Conservation (phyloP, 1,139 yeast genomes). For the Yamadazyma membranifaciens region DNA sequence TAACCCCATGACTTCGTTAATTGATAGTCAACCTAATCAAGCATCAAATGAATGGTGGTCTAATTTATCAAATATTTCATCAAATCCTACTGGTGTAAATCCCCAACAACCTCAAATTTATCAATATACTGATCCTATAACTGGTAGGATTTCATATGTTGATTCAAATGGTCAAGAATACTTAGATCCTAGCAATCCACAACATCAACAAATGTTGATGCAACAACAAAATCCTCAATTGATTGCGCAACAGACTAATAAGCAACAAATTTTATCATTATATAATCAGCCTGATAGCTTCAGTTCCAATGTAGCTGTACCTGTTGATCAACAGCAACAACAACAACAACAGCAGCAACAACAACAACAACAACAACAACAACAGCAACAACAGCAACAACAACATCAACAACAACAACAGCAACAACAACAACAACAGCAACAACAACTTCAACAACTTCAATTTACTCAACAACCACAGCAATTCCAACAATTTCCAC, state of each 20-base stretch:
- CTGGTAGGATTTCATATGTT: slow-evolving; percentile 59
- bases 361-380: slow-evolving; percentile 21
- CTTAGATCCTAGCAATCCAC: slow-evolving; percentile 53
- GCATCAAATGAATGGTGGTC: slow-evolving; percentile 29
- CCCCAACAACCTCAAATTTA: slow-evolving; percentile 41
- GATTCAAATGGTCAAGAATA: slow-evolving; percentile 62
- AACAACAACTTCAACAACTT: slow-evolving; percentile 15
- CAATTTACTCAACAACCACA: slow-evolving; percentile 8
- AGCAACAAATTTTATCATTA: slow-evolving; percentile 41
- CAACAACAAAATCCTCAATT: slow-evolving; percentile 46
- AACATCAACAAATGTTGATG: slow-evolving; percentile 49
- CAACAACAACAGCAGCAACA: slow-evolving; percentile 20
- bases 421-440: slow-evolving; percentile 6
- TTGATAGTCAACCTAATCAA: slow-evolving; percentile 13
- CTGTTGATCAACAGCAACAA: slow-evolving; percentile 18
- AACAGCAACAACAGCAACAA: slow-evolving; percentile 9
- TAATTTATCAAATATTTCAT: slow-evolving; percentile 11
- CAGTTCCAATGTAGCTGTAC: slow-evolving; percentile 26
- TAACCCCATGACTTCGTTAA: slow-evolving; percentile 19
- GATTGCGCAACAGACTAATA: slow-evolving; percentile 43
- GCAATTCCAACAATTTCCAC: slow-evolving; percentile 12
- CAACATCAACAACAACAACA: slow-evolving; percentile 1
- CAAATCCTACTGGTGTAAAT: slow-evolving; percentile 11
- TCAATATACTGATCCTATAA: slow-evolving; percentile 62
- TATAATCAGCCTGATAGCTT: slow-evolving; percentile 36